Evolutionary conservation across 1,284 basidiomycete species (phyloP).

Genomic region (Lignosus rhinocerotis): DNA sequence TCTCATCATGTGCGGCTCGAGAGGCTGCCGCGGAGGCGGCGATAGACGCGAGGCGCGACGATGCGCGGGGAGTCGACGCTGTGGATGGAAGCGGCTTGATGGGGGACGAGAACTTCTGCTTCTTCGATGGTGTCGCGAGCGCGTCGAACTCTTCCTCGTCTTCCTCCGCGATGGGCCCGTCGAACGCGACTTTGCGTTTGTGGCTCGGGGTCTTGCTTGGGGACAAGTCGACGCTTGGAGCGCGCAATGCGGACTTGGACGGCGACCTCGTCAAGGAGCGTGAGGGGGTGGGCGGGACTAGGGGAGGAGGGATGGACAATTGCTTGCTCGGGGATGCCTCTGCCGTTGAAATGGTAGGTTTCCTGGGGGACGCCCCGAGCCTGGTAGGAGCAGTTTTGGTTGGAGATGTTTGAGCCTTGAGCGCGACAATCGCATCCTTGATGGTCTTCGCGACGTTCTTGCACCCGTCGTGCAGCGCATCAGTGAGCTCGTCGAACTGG

Average conservation of each 20-base stretch:
- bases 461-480: conserved; percentile 23
- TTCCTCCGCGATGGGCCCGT: conserved; percentile 21
- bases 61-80: conserved; percentile 7
- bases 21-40: conserved; percentile 2
- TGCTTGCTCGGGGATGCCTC: background rate
- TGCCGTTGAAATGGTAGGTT: background rate
- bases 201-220: conserved; percentile 30
- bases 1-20: conserved; percentile 11
- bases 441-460: conserved; percentile 14
- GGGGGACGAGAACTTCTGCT: conserved; percentile 23
- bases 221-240: conserved; percentile 18
- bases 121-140: conserved; percentile 30
- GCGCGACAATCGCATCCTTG: conserved; percentile 12
- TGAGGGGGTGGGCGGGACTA: background rate
- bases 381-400: background rate
- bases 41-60: conserved; percentile 15
- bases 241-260: conserved; percentile 27
- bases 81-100: conserved; percentile 4
- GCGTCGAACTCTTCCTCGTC: conserved; percentile 24
- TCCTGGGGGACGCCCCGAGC: background rate
- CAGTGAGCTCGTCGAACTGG: conserved; percentile 25
- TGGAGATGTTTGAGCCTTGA: conserved; percentile 1
- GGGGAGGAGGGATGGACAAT: background rate
- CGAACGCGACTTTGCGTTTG: conserved; percentile 34
- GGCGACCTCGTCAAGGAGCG: conserved; percentile 18